Conservation (phyloP, 805 yeast genomes). For the Lachancea quebecensis region DNA sequence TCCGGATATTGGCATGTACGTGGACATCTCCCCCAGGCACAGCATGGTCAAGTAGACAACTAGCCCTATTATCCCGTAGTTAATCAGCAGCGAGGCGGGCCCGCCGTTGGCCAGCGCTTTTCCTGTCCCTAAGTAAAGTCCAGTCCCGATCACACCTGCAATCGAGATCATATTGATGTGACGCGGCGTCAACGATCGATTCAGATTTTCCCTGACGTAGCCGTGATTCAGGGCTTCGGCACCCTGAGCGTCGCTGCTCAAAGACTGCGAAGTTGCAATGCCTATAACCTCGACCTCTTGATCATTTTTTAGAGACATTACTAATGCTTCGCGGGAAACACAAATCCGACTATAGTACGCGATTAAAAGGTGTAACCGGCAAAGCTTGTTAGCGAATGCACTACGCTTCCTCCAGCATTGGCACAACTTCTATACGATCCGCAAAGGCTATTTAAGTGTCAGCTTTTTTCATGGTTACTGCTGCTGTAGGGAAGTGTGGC, state of each 20-base stretch:
- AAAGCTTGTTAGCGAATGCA: too few species aligned
- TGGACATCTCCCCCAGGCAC: constrained; percentile 68
- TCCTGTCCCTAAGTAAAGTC: constrained; percentile 57
- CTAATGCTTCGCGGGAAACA: too few species aligned
- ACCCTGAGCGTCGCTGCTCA: neutral
- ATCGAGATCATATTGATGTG: constrained; percentile 66
- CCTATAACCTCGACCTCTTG: too few species aligned
- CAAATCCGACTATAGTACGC: too few species aligned
- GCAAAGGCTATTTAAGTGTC: neutral
- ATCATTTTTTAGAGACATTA: too few species aligned
- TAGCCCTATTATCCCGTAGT: constrained; percentile 56
- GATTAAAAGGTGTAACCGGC: too few species aligned
- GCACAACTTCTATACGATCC: too few species aligned
- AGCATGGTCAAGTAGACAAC: constrained; percentile 56
- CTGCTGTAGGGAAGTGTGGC: neutral
- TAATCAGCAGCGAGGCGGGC: constrained; percentile 55
- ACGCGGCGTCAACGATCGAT: constrained; percentile 52
- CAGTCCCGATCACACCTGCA: constrained; percentile 72
- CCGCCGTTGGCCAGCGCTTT: constrained; percentile 48
- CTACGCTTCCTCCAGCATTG: too few species aligned
- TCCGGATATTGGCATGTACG: constrained; percentile 56
- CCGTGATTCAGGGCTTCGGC: neutral
- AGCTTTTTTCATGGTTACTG: neutral
- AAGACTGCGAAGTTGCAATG: neutral
- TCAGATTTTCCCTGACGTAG: constrained; percentile 21